Evolutionary conservation across 805 yeast genomes (phyloP).

Genomic region (Diddensiella santjacobensis): DNA sequence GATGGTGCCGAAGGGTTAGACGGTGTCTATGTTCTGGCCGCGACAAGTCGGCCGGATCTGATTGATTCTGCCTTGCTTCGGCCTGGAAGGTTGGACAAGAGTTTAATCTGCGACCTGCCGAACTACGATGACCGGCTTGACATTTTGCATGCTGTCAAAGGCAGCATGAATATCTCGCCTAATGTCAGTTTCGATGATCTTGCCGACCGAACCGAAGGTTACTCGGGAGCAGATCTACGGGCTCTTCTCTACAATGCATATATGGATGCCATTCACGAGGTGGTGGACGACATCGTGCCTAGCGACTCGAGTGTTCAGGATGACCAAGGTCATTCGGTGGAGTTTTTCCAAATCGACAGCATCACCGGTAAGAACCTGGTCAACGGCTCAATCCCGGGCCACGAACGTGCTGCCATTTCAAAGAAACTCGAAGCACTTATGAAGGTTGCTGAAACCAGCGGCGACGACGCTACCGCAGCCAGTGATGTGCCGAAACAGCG

Average conservation of each 20-base stretch:
- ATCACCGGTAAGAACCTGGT: not conserved
- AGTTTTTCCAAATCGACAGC: slow-evolving; percentile 43
- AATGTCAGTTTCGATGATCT: slow-evolving; percentile 51
- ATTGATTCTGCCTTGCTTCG: slow-evolving; percentile 92
- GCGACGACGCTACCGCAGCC: slow-evolving; percentile 4
- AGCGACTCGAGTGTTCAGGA: not conserved
- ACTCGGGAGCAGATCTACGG: slow-evolving; percentile 92
- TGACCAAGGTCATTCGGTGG: slow-evolving; percentile 21
- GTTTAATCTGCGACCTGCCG: slow-evolving; percentile 89
- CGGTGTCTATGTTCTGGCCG: slow-evolving; percentile 95
- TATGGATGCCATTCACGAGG: slow-evolving; percentile 66
- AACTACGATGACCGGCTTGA: slow-evolving; percentile 63
- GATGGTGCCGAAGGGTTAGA: slow-evolving; percentile 98
- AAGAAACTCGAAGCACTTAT: slow-evolving; percentile 21
- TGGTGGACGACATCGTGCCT: slow-evolving; percentile 33
- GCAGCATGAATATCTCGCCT: slow-evolving; percentile 55
- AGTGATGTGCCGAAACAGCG: slow-evolving; percentile 9
- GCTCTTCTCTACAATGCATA: slow-evolving; percentile 90
- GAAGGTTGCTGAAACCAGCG: too few relatives aligned
- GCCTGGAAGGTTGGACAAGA: slow-evolving; percentile 94
- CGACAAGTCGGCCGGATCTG: slow-evolving; percentile 92
- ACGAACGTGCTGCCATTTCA: slow-evolving; percentile 16
- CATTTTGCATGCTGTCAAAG: slow-evolving; percentile 52
- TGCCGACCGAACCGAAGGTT: slow-evolving; percentile 65
- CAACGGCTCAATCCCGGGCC: slow-evolving; percentile 8